Evolutionary conservation across 2,329 filamentous ascomycete species (phyloP).

Genomic region (Sarocladium brachiariae): DNA sequence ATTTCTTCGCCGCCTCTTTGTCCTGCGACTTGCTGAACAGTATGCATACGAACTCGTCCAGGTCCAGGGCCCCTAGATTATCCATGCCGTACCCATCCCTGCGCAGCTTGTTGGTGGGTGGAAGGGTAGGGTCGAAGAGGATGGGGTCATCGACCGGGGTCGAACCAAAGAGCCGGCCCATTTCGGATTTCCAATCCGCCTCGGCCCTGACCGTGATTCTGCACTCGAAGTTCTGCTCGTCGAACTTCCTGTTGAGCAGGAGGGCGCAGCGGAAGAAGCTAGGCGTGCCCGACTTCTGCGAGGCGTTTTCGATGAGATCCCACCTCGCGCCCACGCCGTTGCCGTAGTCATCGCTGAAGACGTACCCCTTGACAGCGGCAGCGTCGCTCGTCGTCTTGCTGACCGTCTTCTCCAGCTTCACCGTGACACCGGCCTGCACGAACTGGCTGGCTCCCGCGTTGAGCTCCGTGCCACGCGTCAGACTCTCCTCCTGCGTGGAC

Average conservation of each 20-base stretch:
- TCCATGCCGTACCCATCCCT: constrained; percentile 12
- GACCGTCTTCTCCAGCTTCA: constrained; percentile 18
- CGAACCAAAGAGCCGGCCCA: constrained; percentile 21
- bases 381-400: constrained; percentile 13
- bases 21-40: not conserved
- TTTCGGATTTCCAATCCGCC: constrained; percentile 21
- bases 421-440: constrained; percentile 12
- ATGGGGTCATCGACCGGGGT: constrained; percentile 16
- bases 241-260: constrained; percentile 11
- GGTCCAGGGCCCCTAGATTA: constrained; percentile 11
- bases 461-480: constrained; percentile 3
- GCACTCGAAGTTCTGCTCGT: constrained; percentile 21
- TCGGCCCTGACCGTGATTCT: constrained; percentile 20
- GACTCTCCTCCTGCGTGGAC: not conserved
- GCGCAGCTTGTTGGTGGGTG: constrained; percentile 14
- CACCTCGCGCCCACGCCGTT: constrained; percentile 16
- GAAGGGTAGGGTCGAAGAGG: constrained; percentile 14
- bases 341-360: constrained; percentile 16
- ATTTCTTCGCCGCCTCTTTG: not conserved
- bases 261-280: not conserved
- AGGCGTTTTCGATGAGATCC: constrained; percentile 14
- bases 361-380: constrained; percentile 9
- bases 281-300: not conserved
- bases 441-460: constrained; percentile 13
- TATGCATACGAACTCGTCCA: constrained; percentile 13